Conservation (phyloP, 306 rosid genomes). For the Rosa chinensis region DNA sequence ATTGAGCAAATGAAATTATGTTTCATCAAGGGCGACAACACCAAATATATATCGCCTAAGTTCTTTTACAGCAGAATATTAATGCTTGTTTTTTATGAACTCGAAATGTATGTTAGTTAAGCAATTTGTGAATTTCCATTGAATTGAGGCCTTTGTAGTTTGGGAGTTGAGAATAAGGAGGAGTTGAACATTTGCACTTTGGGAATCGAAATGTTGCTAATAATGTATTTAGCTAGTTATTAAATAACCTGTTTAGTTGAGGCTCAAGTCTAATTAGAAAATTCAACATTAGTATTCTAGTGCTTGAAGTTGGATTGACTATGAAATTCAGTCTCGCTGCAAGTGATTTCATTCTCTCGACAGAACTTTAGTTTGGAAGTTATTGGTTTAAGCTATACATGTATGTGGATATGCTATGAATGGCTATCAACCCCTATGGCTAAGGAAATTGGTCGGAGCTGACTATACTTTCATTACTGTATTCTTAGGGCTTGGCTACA, state of each 20-base stretch:
- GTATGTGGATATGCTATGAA: background rate
- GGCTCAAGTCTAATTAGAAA: background rate
- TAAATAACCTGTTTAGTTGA: background rate
- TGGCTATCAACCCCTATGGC: too few species aligned
- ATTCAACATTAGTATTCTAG: background rate
- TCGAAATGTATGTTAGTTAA: background rate
- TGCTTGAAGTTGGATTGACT: background rate
- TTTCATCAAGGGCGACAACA: too few species aligned
- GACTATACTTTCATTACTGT: background rate
- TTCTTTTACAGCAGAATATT: too few species aligned
- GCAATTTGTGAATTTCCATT: background rate
- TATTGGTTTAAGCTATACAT: background rate
- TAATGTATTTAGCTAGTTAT: background rate
- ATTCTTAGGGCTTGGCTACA: background rate
- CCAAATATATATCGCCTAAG: too few species aligned
- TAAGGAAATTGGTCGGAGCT: background rate
- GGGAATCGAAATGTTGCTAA: background rate
- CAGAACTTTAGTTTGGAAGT: background rate
- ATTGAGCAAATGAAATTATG: too few species aligned
- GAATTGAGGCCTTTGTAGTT: background rate
- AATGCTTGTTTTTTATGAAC: too few species aligned
- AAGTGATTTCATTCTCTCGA: background rate
- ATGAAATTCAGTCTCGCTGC: background rate
- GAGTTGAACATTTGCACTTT: background rate
- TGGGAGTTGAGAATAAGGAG: background rate